A percentile compares a stretch with the other conserved stretches of the same genome.
Evolutionary conservation across 2,329 filamentous ascomycete species (phyloP).

Genomic region (Colletotrichum sp.): DNA sequence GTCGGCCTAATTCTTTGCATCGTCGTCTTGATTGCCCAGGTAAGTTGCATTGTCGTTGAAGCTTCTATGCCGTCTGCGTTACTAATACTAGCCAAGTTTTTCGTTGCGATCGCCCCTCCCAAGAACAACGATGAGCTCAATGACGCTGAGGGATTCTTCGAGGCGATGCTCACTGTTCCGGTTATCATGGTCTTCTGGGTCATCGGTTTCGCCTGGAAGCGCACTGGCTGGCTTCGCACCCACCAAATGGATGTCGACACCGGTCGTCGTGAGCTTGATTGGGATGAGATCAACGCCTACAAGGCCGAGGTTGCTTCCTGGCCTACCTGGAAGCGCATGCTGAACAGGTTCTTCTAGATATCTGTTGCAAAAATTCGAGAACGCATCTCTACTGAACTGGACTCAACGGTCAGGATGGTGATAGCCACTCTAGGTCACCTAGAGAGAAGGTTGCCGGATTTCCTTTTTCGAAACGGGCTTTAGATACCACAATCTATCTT

Average conservation of each 20-base stretch:
- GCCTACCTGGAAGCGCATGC: slow-evolving; percentile 19
- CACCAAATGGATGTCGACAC: slow-evolving; percentile 24
- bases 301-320: slow-evolving; percentile 6
- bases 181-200: slow-evolving; percentile 21
- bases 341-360: not conserved
- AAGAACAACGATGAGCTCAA: slow-evolving; percentile 21
- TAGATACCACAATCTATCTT: not conserved
- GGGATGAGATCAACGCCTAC: slow-evolving; percentile 21
- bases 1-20: slow-evolving; percentile 64
- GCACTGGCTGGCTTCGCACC: slow-evolving; percentile 21
- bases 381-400: not conserved
- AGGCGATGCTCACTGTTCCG: slow-evolving; percentile 19
- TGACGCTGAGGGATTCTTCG: slow-evolving; percentile 18
- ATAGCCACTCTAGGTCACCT: not conserved
- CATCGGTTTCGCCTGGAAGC: slow-evolving; percentile 21
- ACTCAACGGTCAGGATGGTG: not conserved
- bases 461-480: not conserved
- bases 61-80: fast-evolving
- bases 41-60: slow-evolving; percentile 20
- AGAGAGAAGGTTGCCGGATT: not conserved
- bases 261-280: slow-evolving; percentile 22
- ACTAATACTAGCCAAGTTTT: slow-evolving; percentile 35
- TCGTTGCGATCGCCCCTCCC: slow-evolving; percentile 44
- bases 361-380: not conserved
- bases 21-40: slow-evolving; percentile 60